Base-by-base conservation (phyloP, 192 early-diverging fungal genomes). In the Spizellomyces sp. region DNA sequence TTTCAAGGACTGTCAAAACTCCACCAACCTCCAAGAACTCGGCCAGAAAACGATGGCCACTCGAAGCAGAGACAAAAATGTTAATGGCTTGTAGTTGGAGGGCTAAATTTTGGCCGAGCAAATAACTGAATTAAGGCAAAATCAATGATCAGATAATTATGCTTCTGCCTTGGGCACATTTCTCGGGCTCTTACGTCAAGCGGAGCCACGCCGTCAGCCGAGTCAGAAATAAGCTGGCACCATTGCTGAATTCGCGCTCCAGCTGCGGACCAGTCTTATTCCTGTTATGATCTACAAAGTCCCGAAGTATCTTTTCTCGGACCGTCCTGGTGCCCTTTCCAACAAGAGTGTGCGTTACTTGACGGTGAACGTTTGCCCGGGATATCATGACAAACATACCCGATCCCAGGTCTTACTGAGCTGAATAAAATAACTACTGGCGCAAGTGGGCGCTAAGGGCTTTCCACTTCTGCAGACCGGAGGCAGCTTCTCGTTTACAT, bases 21-120 rank as follows among this genome's bases (percentile, higher is more conserved):
- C 87, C 87, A n/a, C 87, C 87, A 43, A 88, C 84, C 71, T 88
- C 87, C 36, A 88, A 66, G 77, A 88, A 88, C 67, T 88, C 87
- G 9, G 82, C 79, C 27, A 88, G 57, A 69, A 88, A 88, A n/a
- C 87, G 70, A 60, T 77, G 74, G 15, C 87, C 87, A 47, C 82
- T 80, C 4, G 84, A 73, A 4, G 87, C 79, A 6, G 87, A 81
- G 15, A 88, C 66, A 73, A 88, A 88, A 9, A 88, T 84, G 22
- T 75, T 71, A 44, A 88, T 82, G 4, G 87, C 85, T 73, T 83
- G 75, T 17, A 88, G 61, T 58, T 85, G 84, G 9, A 86, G 61
- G 21, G 77, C 64, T 7, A 88, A 65, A 63, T 83, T 76, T 54
- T 78, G 76, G 8, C 81, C 83, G 12, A 88, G 75, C 9, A 87